Evolutionary conservation across 1,284 basidiomycete species (phyloP), one percentile per base, ranked within the genome.

Genomic region (Cutaneotrichosporon cyanovorans): DNA sequence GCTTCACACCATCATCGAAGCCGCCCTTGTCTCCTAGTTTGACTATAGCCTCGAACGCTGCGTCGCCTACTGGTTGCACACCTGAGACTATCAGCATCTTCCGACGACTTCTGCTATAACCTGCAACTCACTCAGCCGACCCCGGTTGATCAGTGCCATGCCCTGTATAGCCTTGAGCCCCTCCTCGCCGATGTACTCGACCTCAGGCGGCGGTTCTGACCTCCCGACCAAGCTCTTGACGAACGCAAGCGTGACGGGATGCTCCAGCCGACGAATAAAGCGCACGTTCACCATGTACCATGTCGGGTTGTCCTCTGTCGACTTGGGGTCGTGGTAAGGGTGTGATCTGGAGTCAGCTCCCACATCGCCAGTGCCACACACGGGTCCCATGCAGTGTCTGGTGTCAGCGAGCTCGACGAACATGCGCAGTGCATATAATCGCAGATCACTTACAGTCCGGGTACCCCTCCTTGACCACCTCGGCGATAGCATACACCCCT

Each of bases 251-350:
- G 91, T 84, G 3, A 96, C 80, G 52, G 89, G 85, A 69, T 92
- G 75, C 9, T 68, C 57, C 6, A 87, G 76, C 22, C 84, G 81
- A 8, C 77, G 70, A n/a, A 71, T 63, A 66, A 92, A 91, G 23
- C 76, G 77, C 30, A 89, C 77, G 59, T 89, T 84, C 41, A 91
- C 68, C 69, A 96, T 93, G 74, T 78, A 93, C 93, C 93, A 97
- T 59, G 80, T 87, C 1, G 92, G 92, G 9, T 79, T 74, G 1
- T 78, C 76, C 59, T 80, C 60, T 44, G 85, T 76, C 0, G 88
- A 81, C 79, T 92, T 93, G 8, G 80, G 63, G 62, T 97, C 92
- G 63, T 80, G 92, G 70, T 97, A 98, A 0, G 91, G 90, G 67
- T 95, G 89, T 3, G 37, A 18, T 16, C 40, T 48, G 35, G 42